Evolutionary conservation across 495 filamentous ascomycete genomes (phyloP).

Genomic region (Sphaerosporella brunnea): DNA sequence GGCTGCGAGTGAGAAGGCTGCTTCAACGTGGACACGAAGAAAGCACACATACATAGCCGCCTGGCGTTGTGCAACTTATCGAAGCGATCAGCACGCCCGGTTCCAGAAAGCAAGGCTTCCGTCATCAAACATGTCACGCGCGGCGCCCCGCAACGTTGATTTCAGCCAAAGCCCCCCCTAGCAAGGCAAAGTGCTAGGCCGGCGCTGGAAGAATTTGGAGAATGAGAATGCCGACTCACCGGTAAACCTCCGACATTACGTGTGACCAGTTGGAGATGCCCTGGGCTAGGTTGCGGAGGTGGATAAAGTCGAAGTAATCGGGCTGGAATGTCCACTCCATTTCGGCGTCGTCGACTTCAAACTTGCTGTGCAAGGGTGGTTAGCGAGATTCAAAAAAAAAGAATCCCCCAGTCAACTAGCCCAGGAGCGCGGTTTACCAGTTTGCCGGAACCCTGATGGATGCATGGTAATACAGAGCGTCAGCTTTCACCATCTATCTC

Average conservation of each 20-base stretch:
- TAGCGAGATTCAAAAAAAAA: not conserved
- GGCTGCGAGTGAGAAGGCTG: too few species aligned
- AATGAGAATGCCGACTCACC: not conserved
- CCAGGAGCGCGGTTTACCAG: constrained; percentile 23
- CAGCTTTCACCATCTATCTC: too few species aligned
- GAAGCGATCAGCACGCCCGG: too few species aligned
- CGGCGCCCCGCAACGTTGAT: too few species aligned
- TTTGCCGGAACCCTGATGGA: constrained; percentile 28
- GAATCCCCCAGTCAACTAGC: too few species aligned
- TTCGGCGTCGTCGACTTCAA: constrained; percentile 40
- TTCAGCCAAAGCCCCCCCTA: too few species aligned
- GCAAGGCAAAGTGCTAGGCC: too few species aligned
- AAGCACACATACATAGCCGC: not conserved
- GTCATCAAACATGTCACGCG: too few species aligned
- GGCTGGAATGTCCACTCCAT: constrained; percentile 30
- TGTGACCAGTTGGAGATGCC: not conserved
- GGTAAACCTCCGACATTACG: not conserved
- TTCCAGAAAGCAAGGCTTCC: too few species aligned
- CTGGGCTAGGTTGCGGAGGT: constrained; percentile 33
- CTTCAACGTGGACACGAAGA: too few species aligned
- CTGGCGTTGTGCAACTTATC: not conserved
- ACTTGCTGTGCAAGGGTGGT: constrained; percentile 20
- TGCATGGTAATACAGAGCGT: too few species aligned
- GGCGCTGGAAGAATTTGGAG: too few species aligned
- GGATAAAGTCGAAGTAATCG: constrained; percentile 38